Evolutionary conservation across 257 asterid genomes (phyloP).

Genomic region (Rubia yunnanensis): DNA sequence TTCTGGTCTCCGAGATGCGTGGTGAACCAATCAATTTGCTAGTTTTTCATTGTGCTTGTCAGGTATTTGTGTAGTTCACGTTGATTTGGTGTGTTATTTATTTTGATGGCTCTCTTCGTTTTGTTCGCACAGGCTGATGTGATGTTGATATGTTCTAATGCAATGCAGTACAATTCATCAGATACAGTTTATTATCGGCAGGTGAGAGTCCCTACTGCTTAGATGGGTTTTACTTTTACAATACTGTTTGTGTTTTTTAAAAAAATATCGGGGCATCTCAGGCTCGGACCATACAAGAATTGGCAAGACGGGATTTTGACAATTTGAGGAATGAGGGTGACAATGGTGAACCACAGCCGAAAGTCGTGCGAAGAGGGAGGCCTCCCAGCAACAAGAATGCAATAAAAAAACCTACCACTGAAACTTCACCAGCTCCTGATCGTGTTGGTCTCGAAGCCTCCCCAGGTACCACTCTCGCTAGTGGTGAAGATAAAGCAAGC

Average conservation of each 20-base stretch:
- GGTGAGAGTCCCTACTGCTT: slow-evolving; percentile 32
- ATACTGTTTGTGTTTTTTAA: slow-evolving; percentile 8
- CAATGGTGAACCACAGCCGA: slow-evolving; percentile 86
- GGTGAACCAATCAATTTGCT: not conserved
- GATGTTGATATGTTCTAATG: slow-evolving; percentile 80
- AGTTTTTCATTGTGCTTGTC: not conserved
- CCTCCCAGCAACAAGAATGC: slow-evolving; percentile 62
- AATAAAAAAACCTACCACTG: slow-evolving; percentile 43
- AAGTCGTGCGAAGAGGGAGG: slow-evolving; percentile 91
- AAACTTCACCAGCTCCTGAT: slow-evolving; percentile 44
- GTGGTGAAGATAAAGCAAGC: slow-evolving; percentile 45
- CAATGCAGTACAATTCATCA: slow-evolving; percentile 79
- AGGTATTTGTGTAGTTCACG: not conserved
- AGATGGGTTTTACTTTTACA: not conserved
- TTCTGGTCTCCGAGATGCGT: not conserved
- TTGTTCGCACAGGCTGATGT: slow-evolving; percentile 70
- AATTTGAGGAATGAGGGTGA: slow-evolving; percentile 85
- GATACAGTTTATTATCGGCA: slow-evolving; percentile 86
- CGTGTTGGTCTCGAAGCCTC: slow-evolving; percentile 45
- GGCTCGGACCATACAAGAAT: slow-evolving; percentile 88
- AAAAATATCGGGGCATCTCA: slow-evolving; percentile 21
- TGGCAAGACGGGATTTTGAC: slow-evolving; percentile 73
- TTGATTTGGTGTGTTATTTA: not conserved
- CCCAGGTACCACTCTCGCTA: slow-evolving; percentile 51
- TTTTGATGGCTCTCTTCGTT: not conserved